A percentile compares a stretch with the other conserved stretches of the same genome.
Conservation (phyloP, 371 early-diverging fungal species). For the Lichtheimia ornata region DNA sequence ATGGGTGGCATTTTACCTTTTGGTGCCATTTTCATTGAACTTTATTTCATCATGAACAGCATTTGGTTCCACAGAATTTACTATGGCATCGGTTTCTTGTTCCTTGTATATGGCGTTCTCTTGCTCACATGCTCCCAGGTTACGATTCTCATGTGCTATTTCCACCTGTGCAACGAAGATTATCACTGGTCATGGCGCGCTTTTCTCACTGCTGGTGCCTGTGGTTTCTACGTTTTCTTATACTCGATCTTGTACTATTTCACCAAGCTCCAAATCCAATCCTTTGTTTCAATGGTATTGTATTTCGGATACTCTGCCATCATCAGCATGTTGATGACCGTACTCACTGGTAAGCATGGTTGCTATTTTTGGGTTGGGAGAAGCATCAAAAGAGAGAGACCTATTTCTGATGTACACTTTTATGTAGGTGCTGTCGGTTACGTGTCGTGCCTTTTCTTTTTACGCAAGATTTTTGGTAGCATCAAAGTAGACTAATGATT, state of each 20-base stretch:
- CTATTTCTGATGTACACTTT: constrained; percentile 2
- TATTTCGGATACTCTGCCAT: constrained; percentile 92
- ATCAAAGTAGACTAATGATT: constrained; percentile 78
- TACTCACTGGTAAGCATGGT: constrained; percentile 61
- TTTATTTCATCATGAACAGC: constrained; percentile 87
- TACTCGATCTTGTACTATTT: constrained; percentile 83
- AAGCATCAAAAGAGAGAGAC: background rate
- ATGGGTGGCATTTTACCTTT: constrained; percentile 90
- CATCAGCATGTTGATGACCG: constrained; percentile 73
- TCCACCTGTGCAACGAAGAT: constrained; percentile 90
- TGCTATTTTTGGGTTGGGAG: background rate
- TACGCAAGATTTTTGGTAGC: constrained; percentile 77
- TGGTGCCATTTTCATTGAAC: constrained; percentile 87
- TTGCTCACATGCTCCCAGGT: constrained; percentile 83
- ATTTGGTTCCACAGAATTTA: constrained; percentile 90
- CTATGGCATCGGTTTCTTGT: constrained; percentile 86
- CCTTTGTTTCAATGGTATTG: constrained; percentile 75
- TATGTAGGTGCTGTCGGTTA: constrained; percentile 75
- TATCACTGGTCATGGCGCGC: constrained; percentile 96
- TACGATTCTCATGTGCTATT: constrained; percentile 85
- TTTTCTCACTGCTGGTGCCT: constrained; percentile 86
- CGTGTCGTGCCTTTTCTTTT: constrained; percentile 73
- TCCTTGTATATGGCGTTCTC: constrained; percentile 80
- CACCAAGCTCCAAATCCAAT: constrained; percentile 69
- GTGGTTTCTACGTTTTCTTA: constrained; percentile 87